These are phyloP conservation scores for Phaffomyces opuntiae DNA, from an alignment of 805 yeast genomes.

Conservation along the genomic window DNA sequence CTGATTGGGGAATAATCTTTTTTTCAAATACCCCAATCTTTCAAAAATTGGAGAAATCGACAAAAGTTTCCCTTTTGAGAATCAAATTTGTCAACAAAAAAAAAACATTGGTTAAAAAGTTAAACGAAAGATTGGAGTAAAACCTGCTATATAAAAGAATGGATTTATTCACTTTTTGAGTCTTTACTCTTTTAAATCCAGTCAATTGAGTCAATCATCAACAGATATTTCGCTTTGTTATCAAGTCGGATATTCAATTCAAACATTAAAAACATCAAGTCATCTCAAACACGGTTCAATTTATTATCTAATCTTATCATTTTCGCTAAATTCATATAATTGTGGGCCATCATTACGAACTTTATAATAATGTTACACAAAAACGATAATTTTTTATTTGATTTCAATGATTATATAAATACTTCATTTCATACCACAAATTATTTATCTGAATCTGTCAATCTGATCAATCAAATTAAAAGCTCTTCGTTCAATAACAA, in stretches of 20 bases:
- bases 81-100: background rate
- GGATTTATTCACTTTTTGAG: background rate
- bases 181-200: background rate
- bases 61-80: background rate
- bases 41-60: background rate
- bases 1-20: background rate
- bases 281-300: background rate
- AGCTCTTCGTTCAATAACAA: background rate
- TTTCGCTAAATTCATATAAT: too few species aligned
- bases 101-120: background rate
- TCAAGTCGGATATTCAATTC: background rate
- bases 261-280: background rate
- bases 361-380: conserved; percentile 14
- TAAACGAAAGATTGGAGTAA: background rate
- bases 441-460: background rate
- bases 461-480: background rate
- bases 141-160: background rate
- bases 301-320: too few species aligned
- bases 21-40: background rate
- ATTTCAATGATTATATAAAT: conserved; percentile 16
- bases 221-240: background rate
- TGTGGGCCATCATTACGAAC: background rate
- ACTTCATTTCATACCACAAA: conserved; percentile 11
- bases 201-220: too few species aligned
- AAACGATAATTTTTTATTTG: conserved; percentile 13